Evolutionary conservation across 2,329 filamentous ascomycete species (phyloP), one percentile per base, ranked within the genome.

Genomic region (Pezicula radicicola): DNA sequence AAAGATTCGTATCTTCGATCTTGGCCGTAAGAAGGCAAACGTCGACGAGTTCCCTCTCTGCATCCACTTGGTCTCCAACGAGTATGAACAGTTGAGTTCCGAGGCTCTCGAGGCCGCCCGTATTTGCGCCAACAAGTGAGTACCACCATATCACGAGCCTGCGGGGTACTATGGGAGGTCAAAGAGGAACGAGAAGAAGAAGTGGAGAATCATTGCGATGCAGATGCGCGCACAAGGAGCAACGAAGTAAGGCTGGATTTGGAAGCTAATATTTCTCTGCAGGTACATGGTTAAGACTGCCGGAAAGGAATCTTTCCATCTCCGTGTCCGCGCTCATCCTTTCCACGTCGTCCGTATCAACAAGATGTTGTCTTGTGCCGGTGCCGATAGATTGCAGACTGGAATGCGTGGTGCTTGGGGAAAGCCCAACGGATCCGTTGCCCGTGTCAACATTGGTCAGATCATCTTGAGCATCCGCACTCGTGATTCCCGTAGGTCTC

Each of bases 311-410:
- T 75, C 77, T 71, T 88, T 88, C 83, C 85, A 88, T 74, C 77
- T 88, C 65, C 84, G 85, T 68, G 81, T 88, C 72, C 85, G 94
- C 74, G 92, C 91, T 72, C 94, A 99, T 85, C 94, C 94, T 66
- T 99, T 90, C 91, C 94, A 99, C 85, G 94, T 99, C 80, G 89
- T 99, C 84, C 94, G 94, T 80, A 99, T 99, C 92, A 99, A 99
- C 91, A 99, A 99, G 89, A 99, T 99, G 94, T 93, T 99, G 91
- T 97, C 94, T 74, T 99, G 94, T 79, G 94, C 94, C 72, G 94
- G 94, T 85, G 94, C 94, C 87, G 94, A 99, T 97, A 91, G 94
- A 88, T 84, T 99, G 78, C 94, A 99, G 81, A 99, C 94, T 68
- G 94, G 94, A 84, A 99, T 99, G 94, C 93, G 94, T 88, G 94